phyloP scores from a whole-genome alignment of 768 basidiomycete genomes.

The Paxillus rubicundulus region DNA sequence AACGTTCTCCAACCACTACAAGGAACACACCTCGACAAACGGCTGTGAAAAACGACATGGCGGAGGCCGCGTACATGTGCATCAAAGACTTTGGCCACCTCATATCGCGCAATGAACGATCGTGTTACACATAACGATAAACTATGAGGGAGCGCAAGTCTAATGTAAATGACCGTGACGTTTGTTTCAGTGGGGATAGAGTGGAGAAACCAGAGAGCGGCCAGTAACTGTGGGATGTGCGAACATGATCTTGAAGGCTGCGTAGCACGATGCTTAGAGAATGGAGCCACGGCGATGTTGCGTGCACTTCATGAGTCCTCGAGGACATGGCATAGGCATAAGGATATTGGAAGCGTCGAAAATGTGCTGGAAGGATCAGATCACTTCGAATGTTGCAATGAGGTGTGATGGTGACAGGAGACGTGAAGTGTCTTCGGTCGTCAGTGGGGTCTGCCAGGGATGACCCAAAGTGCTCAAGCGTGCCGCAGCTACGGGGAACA shows the following conservation, averaged over 20 bases:
- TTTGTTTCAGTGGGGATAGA: constrained; percentile 19
- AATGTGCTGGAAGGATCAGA: constrained; percentile 16
- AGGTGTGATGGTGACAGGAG: neutral
- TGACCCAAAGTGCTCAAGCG: constrained; percentile 4
- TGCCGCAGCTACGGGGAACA: constrained; percentile 12
- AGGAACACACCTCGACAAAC: constrained; percentile 8
- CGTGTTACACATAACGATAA: constrained; percentile 15
- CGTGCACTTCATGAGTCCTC: constrained; percentile 13
- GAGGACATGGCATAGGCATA: constrained; percentile 7
- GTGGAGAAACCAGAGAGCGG: constrained; percentile 10
- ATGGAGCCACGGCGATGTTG: constrained; percentile 10
- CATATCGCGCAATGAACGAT: constrained; percentile 26
- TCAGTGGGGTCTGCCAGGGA: constrained; percentile 6
- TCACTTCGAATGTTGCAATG: constrained; percentile 12
- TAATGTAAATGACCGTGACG: constrained; percentile 5
- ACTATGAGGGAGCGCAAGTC: constrained; percentile 1
- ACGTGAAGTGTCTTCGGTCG: constrained; percentile 5
- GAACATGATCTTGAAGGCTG: neutral
- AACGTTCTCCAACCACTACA: too few species aligned
- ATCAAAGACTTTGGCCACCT: constrained; percentile 24
- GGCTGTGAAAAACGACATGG: constrained; percentile 4
- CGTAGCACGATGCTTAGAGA: constrained; percentile 5
- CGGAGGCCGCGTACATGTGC: neutral
- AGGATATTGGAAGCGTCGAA: neutral
- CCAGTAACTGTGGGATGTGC: constrained; percentile 3